Percentiles rank a stretch among this genome's conserved stretches.
phyloP scores from a whole-genome alignment of 495 filamentous ascomycete species.

The Neurospora sp. region DNA sequence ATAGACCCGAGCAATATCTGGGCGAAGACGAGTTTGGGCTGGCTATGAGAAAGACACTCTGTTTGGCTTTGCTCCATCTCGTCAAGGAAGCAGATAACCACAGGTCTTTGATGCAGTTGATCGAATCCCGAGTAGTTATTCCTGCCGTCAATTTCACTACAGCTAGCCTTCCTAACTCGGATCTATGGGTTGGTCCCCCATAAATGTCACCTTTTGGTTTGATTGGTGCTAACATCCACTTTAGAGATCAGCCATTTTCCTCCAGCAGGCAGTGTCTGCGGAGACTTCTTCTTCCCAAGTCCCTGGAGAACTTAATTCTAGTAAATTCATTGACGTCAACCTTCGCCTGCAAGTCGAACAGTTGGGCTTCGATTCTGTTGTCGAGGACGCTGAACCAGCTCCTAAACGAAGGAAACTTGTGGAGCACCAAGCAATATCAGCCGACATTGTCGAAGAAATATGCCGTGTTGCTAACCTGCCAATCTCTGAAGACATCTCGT shows the following conservation, averaged over 20 bases:
- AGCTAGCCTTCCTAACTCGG: slow-evolving; percentile 3
- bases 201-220: not conserved
- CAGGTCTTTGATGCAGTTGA: slow-evolving; percentile 22
- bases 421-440: slow-evolving; percentile 4
- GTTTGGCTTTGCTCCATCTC: slow-evolving; percentile 22
- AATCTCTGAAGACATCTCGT: slow-evolving; percentile 7
- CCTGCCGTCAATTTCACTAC: slow-evolving; percentile 8
- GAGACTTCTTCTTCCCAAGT: not conserved
- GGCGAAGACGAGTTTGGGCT: slow-evolving; percentile 10
- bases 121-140: slow-evolving; percentile 22
- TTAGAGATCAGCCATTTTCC: slow-evolving; percentile 25
- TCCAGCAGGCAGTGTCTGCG: slow-evolving; percentile 13
- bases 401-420: slow-evolving; percentile 26
- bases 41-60: slow-evolving; percentile 10
- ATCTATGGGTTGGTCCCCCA: not conserved
- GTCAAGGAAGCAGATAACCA: slow-evolving; percentile 20
- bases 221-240: slow-evolving; percentile 10
- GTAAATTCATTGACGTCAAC: slow-evolving; percentile 18
- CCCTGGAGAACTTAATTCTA: slow-evolving; percentile 6
- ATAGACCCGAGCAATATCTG: slow-evolving; percentile 7
- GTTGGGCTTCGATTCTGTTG: slow-evolving; percentile 5
- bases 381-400: slow-evolving; percentile 13
- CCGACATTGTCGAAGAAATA: slow-evolving; percentile 11
- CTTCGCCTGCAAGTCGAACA: slow-evolving; percentile 19
- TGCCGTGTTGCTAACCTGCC: slow-evolving; percentile 11